Conservation (phyloP, 768 basidiomycete genomes). For the Termitomyces heimii region DNA sequence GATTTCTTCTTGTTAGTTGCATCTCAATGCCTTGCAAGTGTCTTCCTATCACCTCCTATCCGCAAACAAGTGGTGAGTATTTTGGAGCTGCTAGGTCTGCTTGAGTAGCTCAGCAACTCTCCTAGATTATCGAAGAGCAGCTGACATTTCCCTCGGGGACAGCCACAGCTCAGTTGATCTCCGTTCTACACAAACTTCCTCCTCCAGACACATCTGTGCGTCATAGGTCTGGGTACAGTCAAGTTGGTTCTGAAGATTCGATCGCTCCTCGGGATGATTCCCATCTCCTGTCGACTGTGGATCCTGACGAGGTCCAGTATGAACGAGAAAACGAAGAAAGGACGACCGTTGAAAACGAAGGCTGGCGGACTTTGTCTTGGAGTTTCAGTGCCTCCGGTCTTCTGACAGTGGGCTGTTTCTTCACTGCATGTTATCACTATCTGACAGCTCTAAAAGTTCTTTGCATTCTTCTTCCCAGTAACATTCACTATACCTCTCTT, state of each 20-base stretch:
- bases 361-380: conserved; percentile 73
- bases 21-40: conserved; percentile 34
- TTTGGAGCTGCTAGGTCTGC: background rate
- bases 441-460: conserved; percentile 42
- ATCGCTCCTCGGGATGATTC: conserved; percentile 13
- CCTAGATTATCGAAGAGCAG: conserved; percentile 88
- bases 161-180: conserved; percentile 92
- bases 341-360: conserved; percentile 52
- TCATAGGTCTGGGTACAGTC: conserved; percentile 52
- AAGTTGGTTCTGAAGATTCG: conserved; percentile 29
- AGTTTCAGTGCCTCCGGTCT: conserved; percentile 73
- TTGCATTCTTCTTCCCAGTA: conserved; percentile 86
- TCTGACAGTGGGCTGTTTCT: conserved; percentile 61
- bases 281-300: conserved; percentile 11
- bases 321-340: conserved; percentile 29
- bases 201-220: conserved; percentile 56
- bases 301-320: conserved; percentile 24
- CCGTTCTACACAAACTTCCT: conserved; percentile 77
- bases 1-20: background rate
- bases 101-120: conserved; percentile 2
- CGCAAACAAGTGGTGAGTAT: conserved; percentile 79
- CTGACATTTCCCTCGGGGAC: conserved; percentile 94
- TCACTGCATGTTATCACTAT: background rate
- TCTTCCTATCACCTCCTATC: conserved; percentile 94
- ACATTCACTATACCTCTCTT: conserved; percentile 85